Evolutionary conservation across 2,329 filamentous ascomycete species (phyloP).

Genomic region (Monilinia aucupariae): DNA sequence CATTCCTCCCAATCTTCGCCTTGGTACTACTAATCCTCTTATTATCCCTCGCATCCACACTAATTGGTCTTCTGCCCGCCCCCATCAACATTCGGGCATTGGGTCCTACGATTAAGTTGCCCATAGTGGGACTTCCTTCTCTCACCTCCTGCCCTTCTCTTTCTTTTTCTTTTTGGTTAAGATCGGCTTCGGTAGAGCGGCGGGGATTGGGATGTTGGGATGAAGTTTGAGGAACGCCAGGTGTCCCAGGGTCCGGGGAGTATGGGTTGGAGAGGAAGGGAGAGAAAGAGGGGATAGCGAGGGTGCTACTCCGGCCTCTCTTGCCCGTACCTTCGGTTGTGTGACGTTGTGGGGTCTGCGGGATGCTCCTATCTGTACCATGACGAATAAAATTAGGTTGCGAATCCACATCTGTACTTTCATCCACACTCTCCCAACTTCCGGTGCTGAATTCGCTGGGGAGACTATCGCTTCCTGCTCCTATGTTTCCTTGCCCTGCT

Average conservation of each 20-base stretch:
- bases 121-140: slow-evolving; percentile 13
- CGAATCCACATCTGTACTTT: slow-evolving; percentile 3
- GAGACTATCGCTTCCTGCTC: not conserved
- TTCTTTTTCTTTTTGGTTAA: slow-evolving; percentile 15
- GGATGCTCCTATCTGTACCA: not conserved
- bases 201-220: not conserved
- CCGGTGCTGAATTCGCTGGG: slow-evolving; percentile 3
- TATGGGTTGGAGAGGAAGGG: not conserved
- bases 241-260: not conserved
- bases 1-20: slow-evolving; percentile 19
- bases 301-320: not conserved
- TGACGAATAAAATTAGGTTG: slow-evolving; percentile 17
- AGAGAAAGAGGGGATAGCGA: slow-evolving; percentile 6
- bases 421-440: slow-evolving; percentile 12
- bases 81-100: slow-evolving; percentile 24
- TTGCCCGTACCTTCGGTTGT: not conserved
- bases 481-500: not conserved
- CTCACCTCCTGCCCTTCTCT: not conserved
- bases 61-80: slow-evolving; percentile 25
- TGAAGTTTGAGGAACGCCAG: not conserved
- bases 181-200: slow-evolving; percentile 20
- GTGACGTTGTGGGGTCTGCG: not conserved
- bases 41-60: slow-evolving; percentile 24
- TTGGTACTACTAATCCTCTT: slow-evolving; percentile 20
- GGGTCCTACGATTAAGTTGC: slow-evolving; percentile 13